These are phyloP conservation scores for Peronospora belbahrii DNA, from an alignment of 352 stramenopile species.

Conservation along the genomic window DNA sequence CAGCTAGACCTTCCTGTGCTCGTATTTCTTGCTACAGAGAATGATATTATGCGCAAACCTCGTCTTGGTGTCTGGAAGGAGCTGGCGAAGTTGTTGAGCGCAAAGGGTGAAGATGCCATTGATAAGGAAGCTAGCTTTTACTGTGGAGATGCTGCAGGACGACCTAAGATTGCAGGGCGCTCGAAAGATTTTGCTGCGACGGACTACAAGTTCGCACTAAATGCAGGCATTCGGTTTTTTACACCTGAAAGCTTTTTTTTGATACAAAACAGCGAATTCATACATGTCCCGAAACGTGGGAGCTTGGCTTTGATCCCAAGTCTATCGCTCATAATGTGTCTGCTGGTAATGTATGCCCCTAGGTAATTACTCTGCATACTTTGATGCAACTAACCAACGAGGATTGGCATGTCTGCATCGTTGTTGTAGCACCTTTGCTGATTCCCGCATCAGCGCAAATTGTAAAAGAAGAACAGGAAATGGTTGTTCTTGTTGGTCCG, in stretches of 20 bases:
- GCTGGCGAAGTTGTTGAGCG: slow-evolving; percentile 27
- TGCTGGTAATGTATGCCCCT: slow-evolving; percentile 15
- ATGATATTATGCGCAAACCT: slow-evolving; percentile 77
- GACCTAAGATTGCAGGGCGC: slow-evolving; percentile 55
- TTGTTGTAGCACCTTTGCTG: slow-evolving; percentile 14
- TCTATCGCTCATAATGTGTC: slow-evolving; percentile 20
- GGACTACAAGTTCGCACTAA: slow-evolving; percentile 87
- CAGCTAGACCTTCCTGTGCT: slow-evolving; percentile 62
- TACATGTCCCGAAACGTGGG: slow-evolving; percentile 58
- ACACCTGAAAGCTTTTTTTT: slow-evolving; percentile 84
- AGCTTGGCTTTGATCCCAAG: slow-evolving; percentile 68
- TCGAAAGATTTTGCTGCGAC: slow-evolving; percentile 79
- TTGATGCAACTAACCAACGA: not conserved
- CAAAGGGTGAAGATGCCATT: slow-evolving; percentile 19
- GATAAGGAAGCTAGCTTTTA: slow-evolving; percentile 66
- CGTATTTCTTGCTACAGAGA: slow-evolving; percentile 59
- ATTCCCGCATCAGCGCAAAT: slow-evolving; percentile 17
- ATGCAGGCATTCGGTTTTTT: slow-evolving; percentile 68
- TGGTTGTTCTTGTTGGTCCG: slow-evolving; percentile 64
- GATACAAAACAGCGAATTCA: slow-evolving; percentile 58
- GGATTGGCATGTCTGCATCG: not conserved
- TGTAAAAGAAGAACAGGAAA: slow-evolving; percentile 37
- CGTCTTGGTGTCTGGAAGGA: slow-evolving; percentile 56
- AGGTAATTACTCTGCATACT: not conserved
- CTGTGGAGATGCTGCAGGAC: slow-evolving; percentile 72